phyloP scores from a whole-genome alignment of 2,329 filamentous ascomycete genomes.

The Ceratocystis alfenasii region DNA sequence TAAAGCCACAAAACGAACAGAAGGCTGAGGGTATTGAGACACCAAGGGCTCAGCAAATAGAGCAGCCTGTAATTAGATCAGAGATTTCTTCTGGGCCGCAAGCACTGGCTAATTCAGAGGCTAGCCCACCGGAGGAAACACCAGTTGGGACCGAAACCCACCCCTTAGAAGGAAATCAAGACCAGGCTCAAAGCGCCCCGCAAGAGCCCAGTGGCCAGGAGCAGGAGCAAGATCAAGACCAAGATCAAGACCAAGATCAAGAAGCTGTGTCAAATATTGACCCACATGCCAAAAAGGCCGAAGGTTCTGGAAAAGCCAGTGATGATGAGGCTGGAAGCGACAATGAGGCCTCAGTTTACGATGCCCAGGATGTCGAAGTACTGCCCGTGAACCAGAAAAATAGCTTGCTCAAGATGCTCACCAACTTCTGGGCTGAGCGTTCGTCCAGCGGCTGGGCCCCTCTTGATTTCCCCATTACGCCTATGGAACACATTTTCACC shows the following conservation, averaged over 20 bases:
- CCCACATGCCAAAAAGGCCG: constrained; percentile 28
- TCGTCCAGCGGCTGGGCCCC: constrained; percentile 90
- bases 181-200: constrained; percentile 24
- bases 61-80: neutral
- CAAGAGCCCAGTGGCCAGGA: constrained; percentile 23
- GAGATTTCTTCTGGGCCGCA: constrained; percentile 21
- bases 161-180: constrained; percentile 24
- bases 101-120: constrained; percentile 21
- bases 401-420: constrained; percentile 87
- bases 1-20: neutral
- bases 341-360: constrained; percentile 53
- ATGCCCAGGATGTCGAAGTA: constrained; percentile 43
- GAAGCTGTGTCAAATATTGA: neutral
- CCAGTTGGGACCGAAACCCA: constrained; percentile 19
- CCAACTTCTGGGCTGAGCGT: constrained; percentile 96
- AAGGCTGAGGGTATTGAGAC: neutral
- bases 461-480: constrained; percentile 79
- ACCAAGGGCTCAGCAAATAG: neutral
- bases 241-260: constrained; percentile 23
- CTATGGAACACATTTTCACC: constrained; percentile 88
- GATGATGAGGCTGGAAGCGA: constrained; percentile 65
- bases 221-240: neutral
- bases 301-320: constrained; percentile 43
- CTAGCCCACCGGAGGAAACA: neutral
- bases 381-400: constrained; percentile 87